A percentile compares a stretch with the other conserved stretches of the same genome.
Conservation (phyloP, 1,139 yeast genomes). For the Insectozyma bohioensis region DNA sequence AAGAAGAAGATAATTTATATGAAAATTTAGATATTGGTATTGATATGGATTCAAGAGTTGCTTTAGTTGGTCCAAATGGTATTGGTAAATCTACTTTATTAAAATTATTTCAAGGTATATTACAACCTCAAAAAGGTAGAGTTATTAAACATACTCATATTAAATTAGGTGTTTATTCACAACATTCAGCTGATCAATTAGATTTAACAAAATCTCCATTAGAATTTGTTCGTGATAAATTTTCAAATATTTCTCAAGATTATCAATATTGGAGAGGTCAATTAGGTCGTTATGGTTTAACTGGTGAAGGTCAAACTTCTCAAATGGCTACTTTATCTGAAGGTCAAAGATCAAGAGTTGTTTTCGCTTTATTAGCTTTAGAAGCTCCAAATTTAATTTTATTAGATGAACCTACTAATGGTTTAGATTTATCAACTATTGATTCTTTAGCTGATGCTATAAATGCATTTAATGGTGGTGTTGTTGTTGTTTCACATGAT, state of each 20-base stretch:
- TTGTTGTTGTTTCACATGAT: constrained; percentile 97
- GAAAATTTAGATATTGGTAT: constrained; percentile 94
- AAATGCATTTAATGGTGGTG: constrained; percentile 94
- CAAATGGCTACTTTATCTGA: constrained; percentile 98
- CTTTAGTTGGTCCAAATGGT: constrained; percentile 99
- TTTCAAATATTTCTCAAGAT: constrained; percentile 88
- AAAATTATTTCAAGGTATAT: constrained; percentile 94
- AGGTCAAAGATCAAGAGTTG: constrained; percentile 99
- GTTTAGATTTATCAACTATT: constrained; percentile 96
- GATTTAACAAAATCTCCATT: constrained; percentile 93
- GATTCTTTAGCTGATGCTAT: constrained; percentile 98
- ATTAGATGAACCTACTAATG: constrained; percentile 99
- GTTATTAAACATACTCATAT: constrained; percentile 97
- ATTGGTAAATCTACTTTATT: constrained; percentile 96
- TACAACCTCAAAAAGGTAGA: constrained; percentile 88
- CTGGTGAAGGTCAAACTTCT: constrained; percentile 98
- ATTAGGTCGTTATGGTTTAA: constrained; percentile 96
- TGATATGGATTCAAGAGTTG: constrained; percentile 98
- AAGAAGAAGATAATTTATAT: constrained; percentile 83
- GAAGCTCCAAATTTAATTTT: constrained; percentile 93
- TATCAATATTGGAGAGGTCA: constrained; percentile 99
- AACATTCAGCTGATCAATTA: constrained; percentile 97
- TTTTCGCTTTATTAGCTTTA: constrained; percentile 91
- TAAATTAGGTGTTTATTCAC: constrained; percentile 97
- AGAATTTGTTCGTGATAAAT: constrained; percentile 95